Evolutionary conservation across 352 stramenopile species (phyloP).

Genomic region (Phytophthora citricola): DNA sequence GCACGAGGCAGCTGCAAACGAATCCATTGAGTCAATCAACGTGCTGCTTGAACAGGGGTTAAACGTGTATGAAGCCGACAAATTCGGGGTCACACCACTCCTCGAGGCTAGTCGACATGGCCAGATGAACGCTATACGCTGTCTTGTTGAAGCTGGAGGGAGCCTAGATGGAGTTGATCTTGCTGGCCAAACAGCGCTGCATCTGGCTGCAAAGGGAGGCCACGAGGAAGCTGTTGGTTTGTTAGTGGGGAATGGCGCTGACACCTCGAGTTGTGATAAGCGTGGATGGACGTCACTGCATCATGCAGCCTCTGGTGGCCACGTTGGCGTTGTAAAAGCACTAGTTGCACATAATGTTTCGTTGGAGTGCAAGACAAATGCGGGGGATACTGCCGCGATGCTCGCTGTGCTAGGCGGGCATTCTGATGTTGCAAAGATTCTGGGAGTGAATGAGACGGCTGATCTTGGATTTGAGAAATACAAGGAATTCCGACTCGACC

Average conservation of each 20-base stretch:
- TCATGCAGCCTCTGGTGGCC: neutral
- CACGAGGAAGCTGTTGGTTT: neutral
- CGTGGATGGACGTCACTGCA: constrained; percentile 26
- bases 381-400: neutral
- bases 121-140: neutral
- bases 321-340: neutral
- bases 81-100: constrained; percentile 10
- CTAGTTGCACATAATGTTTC: neutral
- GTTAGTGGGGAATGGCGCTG: neutral
- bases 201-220: constrained; percentile 5
- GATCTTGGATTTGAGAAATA: neutral
- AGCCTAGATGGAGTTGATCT: neutral
- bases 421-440: too few relatives aligned
- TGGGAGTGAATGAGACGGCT: too few relatives aligned
- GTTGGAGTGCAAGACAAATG: neutral
- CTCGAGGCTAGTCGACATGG: constrained; percentile 4
- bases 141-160: neutral
- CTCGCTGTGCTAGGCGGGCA: too few relatives aligned
- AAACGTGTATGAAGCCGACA: neutral
- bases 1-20: constrained; percentile 1
- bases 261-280: constrained; percentile 7
- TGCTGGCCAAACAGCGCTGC: constrained; percentile 4
- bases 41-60: constrained; percentile 1
- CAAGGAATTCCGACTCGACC: constrained; percentile 14
- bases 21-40: neutral